Evolutionary conservation across 441 rosid genomes (phyloP).

Genomic region (Metrosideros polymorpha): DNA sequence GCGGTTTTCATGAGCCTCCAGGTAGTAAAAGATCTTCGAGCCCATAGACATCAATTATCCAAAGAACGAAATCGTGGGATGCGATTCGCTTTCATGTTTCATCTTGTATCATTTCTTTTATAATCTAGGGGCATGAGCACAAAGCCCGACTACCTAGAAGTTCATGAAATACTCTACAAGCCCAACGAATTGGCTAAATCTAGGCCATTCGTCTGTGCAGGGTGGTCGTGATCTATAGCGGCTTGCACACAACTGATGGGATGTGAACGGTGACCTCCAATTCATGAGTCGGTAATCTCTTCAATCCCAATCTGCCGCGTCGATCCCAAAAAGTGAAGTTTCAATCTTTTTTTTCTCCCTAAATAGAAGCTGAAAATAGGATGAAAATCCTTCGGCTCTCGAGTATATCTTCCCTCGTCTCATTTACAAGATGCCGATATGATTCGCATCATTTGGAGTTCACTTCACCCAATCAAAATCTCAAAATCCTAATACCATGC

Average conservation of each 20-base stretch:
- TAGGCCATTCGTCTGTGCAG: no score
- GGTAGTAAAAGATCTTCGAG: neutral
- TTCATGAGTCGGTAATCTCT: neutral
- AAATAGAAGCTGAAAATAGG: neutral
- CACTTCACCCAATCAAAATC: neutral
- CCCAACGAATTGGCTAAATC: neutral
- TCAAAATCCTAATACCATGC: neutral
- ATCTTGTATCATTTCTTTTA: neutral
- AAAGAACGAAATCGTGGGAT: neutral
- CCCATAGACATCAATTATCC: neutral
- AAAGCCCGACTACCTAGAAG: neutral
- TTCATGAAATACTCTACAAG: neutral
- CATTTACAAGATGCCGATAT: no score
- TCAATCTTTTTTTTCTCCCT: no score
- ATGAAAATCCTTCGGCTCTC: neutral
- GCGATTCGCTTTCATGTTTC: neutral
- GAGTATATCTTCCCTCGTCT: neutral
- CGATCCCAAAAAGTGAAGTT: neutral
- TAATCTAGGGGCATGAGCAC: neutral
- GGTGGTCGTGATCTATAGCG: neutral
- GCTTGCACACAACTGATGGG: neutral
- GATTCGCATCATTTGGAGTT: neutral
- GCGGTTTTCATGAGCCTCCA: neutral
- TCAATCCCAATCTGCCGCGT: accelerated
- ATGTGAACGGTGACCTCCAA: neutral